These are phyloP conservation scores for Moesziomyces globuligerus DNA, from an alignment of 1,284 basidiomycete genomes.

Conservation along the genomic window DNA sequence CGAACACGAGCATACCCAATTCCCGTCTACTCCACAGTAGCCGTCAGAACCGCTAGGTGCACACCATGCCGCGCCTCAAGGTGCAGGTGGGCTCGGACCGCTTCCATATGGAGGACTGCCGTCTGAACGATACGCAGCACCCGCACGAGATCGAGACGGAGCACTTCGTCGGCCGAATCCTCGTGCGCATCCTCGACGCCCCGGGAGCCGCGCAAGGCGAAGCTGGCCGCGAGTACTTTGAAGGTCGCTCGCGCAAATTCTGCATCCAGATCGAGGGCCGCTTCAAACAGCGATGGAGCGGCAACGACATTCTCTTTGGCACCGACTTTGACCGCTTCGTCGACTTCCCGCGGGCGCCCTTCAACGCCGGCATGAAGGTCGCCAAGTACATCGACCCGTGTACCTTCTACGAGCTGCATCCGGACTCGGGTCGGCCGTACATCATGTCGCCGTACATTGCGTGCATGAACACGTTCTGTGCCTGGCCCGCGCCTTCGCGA, in stretches of 20 bases:
- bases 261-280: slow-evolving; percentile 69
- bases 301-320: slow-evolving; percentile 62
- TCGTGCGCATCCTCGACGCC: slow-evolving; percentile 68
- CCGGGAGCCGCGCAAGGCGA: slow-evolving; percentile 62
- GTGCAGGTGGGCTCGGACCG: slow-evolving; percentile 68
- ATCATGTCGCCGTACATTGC: slow-evolving; percentile 69
- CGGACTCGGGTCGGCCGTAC: slow-evolving; percentile 67
- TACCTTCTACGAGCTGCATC: slow-evolving; percentile 62
- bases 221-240: slow-evolving; percentile 62
- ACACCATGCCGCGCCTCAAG: slow-evolving; percentile 61
- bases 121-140: slow-evolving; percentile 65
- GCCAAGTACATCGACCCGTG: slow-evolving; percentile 68
- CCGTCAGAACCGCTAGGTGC: neutral
- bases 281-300: slow-evolving; percentile 66
- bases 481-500: slow-evolving; percentile 67
- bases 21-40: neutral
- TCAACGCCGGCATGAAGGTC: slow-evolving; percentile 69
- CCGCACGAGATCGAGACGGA: slow-evolving; percentile 69
- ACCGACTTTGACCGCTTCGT: slow-evolving; percentile 64
- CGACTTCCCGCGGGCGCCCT: slow-evolving; percentile 65
- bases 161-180: slow-evolving; percentile 68
- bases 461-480: slow-evolving; percentile 69
- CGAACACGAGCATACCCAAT: no score
- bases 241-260: slow-evolving; percentile 67
- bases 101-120: slow-evolving; percentile 63